Evolutionary conservation across 2,329 filamentous ascomycete genomes (phyloP).

Genomic region (Stylonectria norvegica): DNA sequence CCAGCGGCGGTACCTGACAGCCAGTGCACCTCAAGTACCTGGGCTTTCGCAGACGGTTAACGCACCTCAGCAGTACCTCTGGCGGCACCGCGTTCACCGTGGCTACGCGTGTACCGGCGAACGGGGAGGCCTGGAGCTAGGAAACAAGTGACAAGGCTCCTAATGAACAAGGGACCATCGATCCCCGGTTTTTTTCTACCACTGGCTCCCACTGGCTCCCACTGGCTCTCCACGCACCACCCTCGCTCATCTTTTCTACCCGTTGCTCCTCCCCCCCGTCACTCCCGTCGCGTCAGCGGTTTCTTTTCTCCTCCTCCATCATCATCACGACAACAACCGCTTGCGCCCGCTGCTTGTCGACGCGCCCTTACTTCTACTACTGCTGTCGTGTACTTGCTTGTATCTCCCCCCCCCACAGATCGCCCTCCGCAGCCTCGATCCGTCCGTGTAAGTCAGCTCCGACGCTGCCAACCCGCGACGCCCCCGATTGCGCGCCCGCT

Average conservation of each 20-base stretch:
- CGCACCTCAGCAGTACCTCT: no score
- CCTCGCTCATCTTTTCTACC: slow-evolving; percentile 23
- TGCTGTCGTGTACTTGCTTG: slow-evolving; percentile 3
- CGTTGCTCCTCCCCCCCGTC: slow-evolving; percentile 26
- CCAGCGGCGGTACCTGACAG: no score
- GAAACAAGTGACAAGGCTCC: no score
- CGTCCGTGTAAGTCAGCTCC: slow-evolving; percentile 33
- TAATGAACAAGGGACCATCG: no score
- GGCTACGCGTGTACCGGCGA: no score
- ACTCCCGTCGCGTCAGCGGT: slow-evolving; percentile 29
- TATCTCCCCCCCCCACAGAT: slow-evolving; percentile 3
- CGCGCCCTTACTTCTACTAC: slow-evolving; percentile 7
- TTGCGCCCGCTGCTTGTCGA: slow-evolving; percentile 10
- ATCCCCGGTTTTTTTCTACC: slow-evolving; percentile 6
- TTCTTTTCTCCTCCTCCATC: slow-evolving; percentile 19
- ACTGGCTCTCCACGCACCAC: slow-evolving; percentile 8
- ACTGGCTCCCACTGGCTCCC: slow-evolving; percentile 4
- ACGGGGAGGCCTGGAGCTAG: no score
- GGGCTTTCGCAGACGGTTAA: no score
- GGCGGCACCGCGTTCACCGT: no score
- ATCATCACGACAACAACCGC: slow-evolving; percentile 13
- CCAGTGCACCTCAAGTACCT: no score
- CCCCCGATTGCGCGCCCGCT: slow-evolving; percentile 11
- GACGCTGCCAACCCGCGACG: neutral
- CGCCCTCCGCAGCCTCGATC: slow-evolving; percentile 7